Evolutionary conservation across 2,329 filamentous ascomycete species (phyloP).

Genomic region (Nemania bipapillata): DNA sequence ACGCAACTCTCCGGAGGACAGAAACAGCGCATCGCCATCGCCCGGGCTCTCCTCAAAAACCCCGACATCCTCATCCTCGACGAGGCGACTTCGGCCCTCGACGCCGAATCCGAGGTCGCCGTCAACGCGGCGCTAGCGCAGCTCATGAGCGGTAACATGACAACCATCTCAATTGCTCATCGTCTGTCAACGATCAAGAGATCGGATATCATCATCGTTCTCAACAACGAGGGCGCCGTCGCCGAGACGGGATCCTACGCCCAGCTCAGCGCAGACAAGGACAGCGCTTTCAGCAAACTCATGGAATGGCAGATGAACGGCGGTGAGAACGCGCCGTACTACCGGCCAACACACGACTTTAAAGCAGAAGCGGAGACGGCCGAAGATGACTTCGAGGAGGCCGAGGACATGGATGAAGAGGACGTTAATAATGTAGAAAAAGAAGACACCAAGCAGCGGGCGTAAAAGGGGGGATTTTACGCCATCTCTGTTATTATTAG

Average conservation of each 20-base stretch:
- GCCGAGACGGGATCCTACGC: slow-evolving; percentile 89
- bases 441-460: slow-evolving; percentile 34
- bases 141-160: slow-evolving; percentile 86
- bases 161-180: slow-evolving; percentile 97
- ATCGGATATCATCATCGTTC: slow-evolving; percentile 92
- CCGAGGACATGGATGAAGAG: slow-evolving; percentile 41
- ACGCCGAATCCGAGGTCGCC: slow-evolving; percentile 95
- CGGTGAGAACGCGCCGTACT: slow-evolving; percentile 66
- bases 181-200: slow-evolving; percentile 95
- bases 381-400: slow-evolving; percentile 40
- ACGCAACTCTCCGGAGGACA: slow-evolving; percentile 95
- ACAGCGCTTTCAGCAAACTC: slow-evolving; percentile 89
- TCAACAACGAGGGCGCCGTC: slow-evolving; percentile 85
- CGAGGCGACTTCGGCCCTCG: slow-evolving; percentile 93
- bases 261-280: slow-evolving; percentile 75
- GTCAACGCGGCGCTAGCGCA: slow-evolving; percentile 89
- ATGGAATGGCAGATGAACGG: slow-evolving; percentile 99
- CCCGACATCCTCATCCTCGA: slow-evolving; percentile 97
- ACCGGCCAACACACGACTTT: slow-evolving; percentile 58
- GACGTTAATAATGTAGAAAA: slow-evolving; percentile 22
- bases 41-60: slow-evolving; percentile 90
- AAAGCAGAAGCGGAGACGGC: slow-evolving; percentile 44
- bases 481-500: background rate
- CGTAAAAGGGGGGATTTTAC: slow-evolving; percentile 40
- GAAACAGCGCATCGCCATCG: slow-evolving; percentile 97